Evolutionary conservation across 2,329 filamentous ascomycete genomes (phyloP).

Genomic region (Neoscytalidium dimidiatum): DNA sequence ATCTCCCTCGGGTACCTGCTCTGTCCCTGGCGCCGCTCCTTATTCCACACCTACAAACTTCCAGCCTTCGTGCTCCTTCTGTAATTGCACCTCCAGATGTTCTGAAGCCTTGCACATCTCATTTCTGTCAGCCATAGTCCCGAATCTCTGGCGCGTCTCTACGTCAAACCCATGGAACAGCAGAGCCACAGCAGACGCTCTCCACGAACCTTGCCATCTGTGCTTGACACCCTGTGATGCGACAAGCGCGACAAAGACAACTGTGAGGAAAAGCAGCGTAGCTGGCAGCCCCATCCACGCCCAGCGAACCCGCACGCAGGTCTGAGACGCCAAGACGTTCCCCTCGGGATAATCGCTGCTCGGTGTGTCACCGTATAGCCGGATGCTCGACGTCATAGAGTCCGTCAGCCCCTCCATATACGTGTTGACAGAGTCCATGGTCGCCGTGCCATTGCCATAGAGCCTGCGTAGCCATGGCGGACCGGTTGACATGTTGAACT

Average conservation of each 20-base stretch:
- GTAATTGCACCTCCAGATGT: neutral
- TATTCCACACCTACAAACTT: no score
- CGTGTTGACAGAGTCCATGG: neutral
- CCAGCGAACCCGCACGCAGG: neutral
- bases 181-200: neutral
- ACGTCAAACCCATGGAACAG: neutral
- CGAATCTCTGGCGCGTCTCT: neutral
- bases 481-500: no score
- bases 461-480: neutral
- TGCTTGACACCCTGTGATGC: neutral
- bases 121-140: neutral
- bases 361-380: neutral
- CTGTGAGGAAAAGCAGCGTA: neutral
- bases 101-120: neutral
- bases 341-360: neutral
- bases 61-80: neutral
- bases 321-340: neutral
- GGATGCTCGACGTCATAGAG: neutral
- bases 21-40: no score
- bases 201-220: neutral
- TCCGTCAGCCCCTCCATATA: neutral
- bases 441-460: neutral
- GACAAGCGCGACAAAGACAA: neutral
- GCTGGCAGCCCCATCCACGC: neutral
- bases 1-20: no score